Conservation (phyloP, 108 stramenopile species). For the Skeletonema potamos region DNA sequence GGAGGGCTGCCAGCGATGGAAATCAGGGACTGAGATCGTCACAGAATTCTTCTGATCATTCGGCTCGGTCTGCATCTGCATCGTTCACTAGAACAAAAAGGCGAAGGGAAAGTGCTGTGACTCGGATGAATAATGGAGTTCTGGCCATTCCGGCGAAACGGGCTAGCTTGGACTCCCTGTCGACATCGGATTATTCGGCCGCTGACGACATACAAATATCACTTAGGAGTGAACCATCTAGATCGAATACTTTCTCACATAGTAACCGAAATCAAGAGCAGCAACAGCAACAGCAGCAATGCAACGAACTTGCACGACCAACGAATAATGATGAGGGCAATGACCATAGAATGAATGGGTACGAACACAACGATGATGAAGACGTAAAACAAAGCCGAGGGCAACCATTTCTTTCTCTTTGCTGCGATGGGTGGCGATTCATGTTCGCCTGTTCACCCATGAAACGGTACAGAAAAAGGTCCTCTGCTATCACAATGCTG, state of each 20-base stretch:
- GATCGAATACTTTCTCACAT: background rate
- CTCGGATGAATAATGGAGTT: background rate
- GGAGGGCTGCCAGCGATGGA: background rate
- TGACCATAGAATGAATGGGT: background rate
- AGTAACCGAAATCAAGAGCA: background rate
- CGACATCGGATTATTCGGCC: background rate
- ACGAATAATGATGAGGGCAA: background rate
- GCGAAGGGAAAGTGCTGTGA: background rate
- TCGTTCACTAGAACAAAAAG: background rate
- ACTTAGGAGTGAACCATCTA: background rate
- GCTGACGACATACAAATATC: background rate
- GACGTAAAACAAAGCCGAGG: background rate
- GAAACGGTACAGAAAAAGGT: background rate
- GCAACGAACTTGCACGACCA: background rate
- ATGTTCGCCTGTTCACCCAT: background rate
- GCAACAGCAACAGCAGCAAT: background rate
- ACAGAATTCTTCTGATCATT: background rate
- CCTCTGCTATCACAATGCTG: constrained; percentile 6
- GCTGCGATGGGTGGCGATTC: background rate
- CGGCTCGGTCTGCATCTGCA: background rate
- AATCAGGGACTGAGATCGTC: background rate
- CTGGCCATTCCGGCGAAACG: background rate
- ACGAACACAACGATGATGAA: background rate
- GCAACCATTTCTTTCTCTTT: no score
- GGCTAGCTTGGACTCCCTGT: background rate